phyloP scores from a whole-genome alignment of 2,329 filamentous ascomycete species.

The Penicillium sp. region DNA sequence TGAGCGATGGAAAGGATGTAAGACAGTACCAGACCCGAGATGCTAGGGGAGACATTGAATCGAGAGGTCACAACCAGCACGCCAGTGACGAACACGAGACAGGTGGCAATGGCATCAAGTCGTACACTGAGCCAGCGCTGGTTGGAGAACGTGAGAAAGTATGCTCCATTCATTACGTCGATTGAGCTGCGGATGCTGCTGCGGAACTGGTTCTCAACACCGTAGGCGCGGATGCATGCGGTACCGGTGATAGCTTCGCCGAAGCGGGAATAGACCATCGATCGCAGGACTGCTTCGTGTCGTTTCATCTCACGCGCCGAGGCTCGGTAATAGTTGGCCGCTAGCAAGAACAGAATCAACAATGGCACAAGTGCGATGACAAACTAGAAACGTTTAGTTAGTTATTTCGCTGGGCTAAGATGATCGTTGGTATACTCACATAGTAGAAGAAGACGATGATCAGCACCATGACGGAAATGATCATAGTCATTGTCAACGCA shows the following conservation, averaged over 20 bases:
- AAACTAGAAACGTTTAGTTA: slow-evolving; percentile 46
- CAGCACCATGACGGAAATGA: slow-evolving; percentile 75
- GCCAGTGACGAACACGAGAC: slow-evolving; percentile 79
- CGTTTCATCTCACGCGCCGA: slow-evolving; percentile 93
- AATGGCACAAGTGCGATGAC: slow-evolving; percentile 64
- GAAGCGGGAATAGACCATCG: slow-evolving; percentile 83
- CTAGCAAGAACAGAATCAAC: slow-evolving; percentile 70
- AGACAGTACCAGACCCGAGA: slow-evolving; percentile 78
- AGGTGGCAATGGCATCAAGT: slow-evolving; percentile 75
- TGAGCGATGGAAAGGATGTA: slow-evolving; percentile 92
- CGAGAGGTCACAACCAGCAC: slow-evolving; percentile 89
- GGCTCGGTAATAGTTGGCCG: slow-evolving; percentile 79
- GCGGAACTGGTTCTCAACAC: slow-evolving; percentile 70
- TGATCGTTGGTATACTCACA: slow-evolving; percentile 25
- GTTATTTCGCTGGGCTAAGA: background rate
- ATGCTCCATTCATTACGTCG: slow-evolving; percentile 88
- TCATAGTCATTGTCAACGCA: slow-evolving; percentile 76
- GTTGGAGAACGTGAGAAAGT: slow-evolving; percentile 92
- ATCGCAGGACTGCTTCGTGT: slow-evolving; percentile 83
- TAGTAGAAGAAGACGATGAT: slow-evolving; percentile 96
- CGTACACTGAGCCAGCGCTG: slow-evolving; percentile 88
- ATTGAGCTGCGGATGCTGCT: slow-evolving; percentile 64
- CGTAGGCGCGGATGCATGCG: slow-evolving; percentile 83
- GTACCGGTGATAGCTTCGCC: slow-evolving; percentile 73
- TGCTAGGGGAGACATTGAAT: slow-evolving; percentile 78